phyloP scores from a whole-genome alignment of 2,329 filamentous ascomycete species.

The Xylariales sp. region DNA sequence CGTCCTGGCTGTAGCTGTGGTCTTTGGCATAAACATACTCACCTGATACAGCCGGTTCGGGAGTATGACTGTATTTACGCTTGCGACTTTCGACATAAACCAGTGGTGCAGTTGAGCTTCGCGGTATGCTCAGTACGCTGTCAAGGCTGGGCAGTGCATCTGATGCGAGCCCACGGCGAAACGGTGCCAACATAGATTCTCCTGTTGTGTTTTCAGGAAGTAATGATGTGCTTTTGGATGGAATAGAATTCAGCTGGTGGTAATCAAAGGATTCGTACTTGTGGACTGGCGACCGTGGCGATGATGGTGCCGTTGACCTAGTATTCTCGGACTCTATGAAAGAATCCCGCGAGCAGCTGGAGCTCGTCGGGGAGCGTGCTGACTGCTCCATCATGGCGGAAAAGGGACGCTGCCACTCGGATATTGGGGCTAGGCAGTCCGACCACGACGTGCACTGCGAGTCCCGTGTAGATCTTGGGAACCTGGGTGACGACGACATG shows the following conservation, averaged over 20 bases:
- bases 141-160: neutral
- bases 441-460: no score
- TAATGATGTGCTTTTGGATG: neutral
- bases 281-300: conserved; percentile 12
- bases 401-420: neutral
- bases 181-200: neutral
- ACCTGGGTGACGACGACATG: no score
- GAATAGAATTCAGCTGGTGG: neutral
- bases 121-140: conserved; percentile 2
- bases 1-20: neutral
- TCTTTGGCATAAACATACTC: neutral
- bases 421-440: no score
- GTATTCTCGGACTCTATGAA: conserved; percentile 10
- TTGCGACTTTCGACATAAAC: neutral
- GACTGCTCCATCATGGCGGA: conserved; percentile 5
- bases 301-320: conserved; percentile 11
- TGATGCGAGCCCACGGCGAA: neutral
- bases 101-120: neutral
- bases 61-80: neutral
- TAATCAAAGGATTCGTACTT: conserved; percentile 10
- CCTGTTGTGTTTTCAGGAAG: neutral
- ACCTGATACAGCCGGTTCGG: neutral
- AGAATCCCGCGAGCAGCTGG: conserved; percentile 14
- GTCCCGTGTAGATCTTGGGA: no score
- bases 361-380: conserved; percentile 12